A percentile compares a stretch with the other conserved stretches of the same genome.
Evolutionary conservation across 2,329 filamentous ascomycete genomes (phyloP).

Genomic region (Zymoseptoria tritici): DNA sequence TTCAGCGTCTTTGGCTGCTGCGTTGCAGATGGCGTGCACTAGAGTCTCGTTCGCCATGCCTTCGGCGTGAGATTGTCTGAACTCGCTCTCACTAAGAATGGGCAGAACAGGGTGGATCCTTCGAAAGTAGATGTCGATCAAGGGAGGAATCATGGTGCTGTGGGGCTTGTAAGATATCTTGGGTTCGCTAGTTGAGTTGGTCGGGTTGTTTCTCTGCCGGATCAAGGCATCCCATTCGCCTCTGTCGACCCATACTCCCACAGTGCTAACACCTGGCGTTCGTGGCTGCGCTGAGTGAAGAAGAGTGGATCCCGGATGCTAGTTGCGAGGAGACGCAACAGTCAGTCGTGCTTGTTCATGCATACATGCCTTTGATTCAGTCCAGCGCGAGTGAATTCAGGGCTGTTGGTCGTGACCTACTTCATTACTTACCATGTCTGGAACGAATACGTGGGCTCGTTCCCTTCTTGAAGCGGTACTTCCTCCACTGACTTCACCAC

Average conservation of each 20-base stretch:
- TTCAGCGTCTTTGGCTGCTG: conserved; percentile 41
- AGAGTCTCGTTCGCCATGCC: conserved; percentile 34
- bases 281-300: conserved; percentile 26
- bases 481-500: not conserved
- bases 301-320: too few species aligned
- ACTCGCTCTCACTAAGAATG: conserved; percentile 38
- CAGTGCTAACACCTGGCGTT: conserved; percentile 12
- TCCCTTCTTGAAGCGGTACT: not conserved
- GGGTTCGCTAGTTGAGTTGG: conserved; percentile 2
- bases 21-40: conserved; percentile 41
- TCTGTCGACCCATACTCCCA: conserved; percentile 31
- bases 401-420: too few species aligned
- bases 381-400: too few species aligned
- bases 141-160: conserved; percentile 31
- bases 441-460: too few species aligned
- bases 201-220: conserved; percentile 16
- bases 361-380: too few species aligned
- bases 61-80: conserved; percentile 31
- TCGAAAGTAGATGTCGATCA: conserved; percentile 40
- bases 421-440: too few species aligned
- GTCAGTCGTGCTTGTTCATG: too few species aligned
- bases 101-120: conserved; percentile 43
- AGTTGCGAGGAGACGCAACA: too few species aligned
- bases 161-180: conserved; percentile 17
- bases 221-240: conserved; percentile 25